Evolutionary conservation across 805 yeast genomes (phyloP), one percentile per base, ranked within the genome.

Genomic region (Candida andamanensis): DNA sequence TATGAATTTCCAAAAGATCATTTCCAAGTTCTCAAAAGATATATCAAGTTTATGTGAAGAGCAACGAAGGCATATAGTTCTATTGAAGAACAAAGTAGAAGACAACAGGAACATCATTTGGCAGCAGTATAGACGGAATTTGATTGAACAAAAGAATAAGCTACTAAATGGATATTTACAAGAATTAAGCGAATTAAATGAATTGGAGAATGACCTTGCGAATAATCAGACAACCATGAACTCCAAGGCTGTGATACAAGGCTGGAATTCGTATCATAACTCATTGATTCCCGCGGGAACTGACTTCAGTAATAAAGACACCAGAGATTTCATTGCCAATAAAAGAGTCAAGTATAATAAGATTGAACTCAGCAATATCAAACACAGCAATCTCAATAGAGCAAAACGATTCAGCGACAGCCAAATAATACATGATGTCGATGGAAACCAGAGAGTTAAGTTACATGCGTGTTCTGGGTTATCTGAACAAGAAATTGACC

Each of bases 331-430:
- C 16, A 31, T 35, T 14, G 17, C 32, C 12, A 30, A 26, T 19
- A 26, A 20, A 15, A 21, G 15, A 12, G 14, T 17, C 15, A 32
- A 29, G 10, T 16, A n/a, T 10, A 59, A 61, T 39, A 47, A 47
- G 27, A 38, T 60, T 6, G 67, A 62, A 36, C 35, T 57, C 18
- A 54, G 67, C 9, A 49, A 52, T 33, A 50, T 54, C 24, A 59
- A 54, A 29, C 37, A 30, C 21, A 24, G 7, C 10, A 30, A 32
- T 10, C 24, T 42, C 15, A 24, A 21, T 9, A 33, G 28, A 4
- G 11, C 20, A 10, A 18, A 25, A 2, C 16, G 16, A 39, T 29
- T 33, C 29, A 17, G 28, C 17, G 25, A 26, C 15, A 13, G 26
- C 10, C 22, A 31, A 25, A 17, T 17, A 2, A 11, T 17, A n/a